Evolutionary conservation across 768 basidiomycete species (phyloP), one percentile per base, ranked within the genome.

Genomic region (Crepidotus variabilis): DNA sequence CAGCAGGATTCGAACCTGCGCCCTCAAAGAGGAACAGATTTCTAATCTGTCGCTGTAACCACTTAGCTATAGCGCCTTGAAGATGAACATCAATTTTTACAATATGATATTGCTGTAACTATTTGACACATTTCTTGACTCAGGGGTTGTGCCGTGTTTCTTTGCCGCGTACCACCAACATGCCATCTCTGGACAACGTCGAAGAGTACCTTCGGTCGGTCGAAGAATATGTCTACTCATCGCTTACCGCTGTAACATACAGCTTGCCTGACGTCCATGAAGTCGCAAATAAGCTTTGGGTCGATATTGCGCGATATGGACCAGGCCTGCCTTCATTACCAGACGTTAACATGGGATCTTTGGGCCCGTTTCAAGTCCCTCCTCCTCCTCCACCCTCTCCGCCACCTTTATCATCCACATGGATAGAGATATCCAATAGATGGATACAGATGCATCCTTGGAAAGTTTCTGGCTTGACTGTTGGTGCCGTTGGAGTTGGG

Each of bases 21-120:
- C 82, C 76, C 81, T 77, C 78, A 78, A 79, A 82, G 78, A 77
- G 81, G 76, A 82, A 83, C 80, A 82, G 80, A 82, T 82, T 69
- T 83, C 82, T 82, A 84, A 83, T 86, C 82, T 83, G 82, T 85
- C 84, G 84, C 84, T 79, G 80, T 86, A 85, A 85, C 84, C 83
- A 84, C 84, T 85, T 85, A 81, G 84, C 83, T 84, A 86, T 85
- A 83, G 84, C 82, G 83, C 82, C 84, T 65, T 56, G 32, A n/a
- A 35, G 39, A n/a, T 23, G 1, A 11, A 11, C 5, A 18, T 9
- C 5, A 47, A 14, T 32, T 47, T 7, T 13, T 0, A 4, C n/a
- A n/a, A n/a, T n/a, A 33, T 34, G 6, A 32, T 50, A 2, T 18
- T 2, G 10, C 46, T 16, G 33, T 33, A 49, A 34, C 28, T 6